Evolutionary conservation across 495 filamentous ascomycete genomes (phyloP).

Genomic region (Penicillium goetzii): DNA sequence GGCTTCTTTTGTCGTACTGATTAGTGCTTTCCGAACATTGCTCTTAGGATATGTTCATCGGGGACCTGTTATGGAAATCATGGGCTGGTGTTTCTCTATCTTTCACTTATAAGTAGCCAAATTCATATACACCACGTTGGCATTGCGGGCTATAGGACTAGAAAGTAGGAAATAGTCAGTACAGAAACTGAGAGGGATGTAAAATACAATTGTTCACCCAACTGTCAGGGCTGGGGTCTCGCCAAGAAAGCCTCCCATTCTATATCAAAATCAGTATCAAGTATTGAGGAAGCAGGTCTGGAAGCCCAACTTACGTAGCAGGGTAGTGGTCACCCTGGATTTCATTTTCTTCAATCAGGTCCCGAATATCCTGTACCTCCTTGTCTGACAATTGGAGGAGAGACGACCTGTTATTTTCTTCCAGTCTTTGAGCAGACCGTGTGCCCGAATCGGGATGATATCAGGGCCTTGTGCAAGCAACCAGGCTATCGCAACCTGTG

Average conservation of each 20-base stretch:
- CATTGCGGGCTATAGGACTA: neutral
- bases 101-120: neutral
- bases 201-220: neutral
- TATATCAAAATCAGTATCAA: neutral
- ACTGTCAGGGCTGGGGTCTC: neutral
- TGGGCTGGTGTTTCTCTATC: no score
- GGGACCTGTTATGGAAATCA: neutral
- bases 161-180: neutral
- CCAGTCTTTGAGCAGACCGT: neutral
- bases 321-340: neutral
- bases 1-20: neutral
- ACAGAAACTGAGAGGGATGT: no score
- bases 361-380: neutral
- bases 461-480: neutral
- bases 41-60: neutral
- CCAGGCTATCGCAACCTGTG: neutral
- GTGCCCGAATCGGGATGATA: neutral
- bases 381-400: neutral
- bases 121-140: neutral
- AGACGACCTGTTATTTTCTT: neutral
- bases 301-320: neutral
- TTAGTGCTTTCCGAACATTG: neutral
- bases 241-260: neutral
- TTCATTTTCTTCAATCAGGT: neutral
- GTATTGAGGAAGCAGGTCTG: neutral